A percentile compares a stretch with the other conserved stretches of the same genome.
These are phyloP conservation scores for Gracilariopsis chorda DNA, from an alignment of 23 red algal species.

Conservation along the genomic window DNA sequence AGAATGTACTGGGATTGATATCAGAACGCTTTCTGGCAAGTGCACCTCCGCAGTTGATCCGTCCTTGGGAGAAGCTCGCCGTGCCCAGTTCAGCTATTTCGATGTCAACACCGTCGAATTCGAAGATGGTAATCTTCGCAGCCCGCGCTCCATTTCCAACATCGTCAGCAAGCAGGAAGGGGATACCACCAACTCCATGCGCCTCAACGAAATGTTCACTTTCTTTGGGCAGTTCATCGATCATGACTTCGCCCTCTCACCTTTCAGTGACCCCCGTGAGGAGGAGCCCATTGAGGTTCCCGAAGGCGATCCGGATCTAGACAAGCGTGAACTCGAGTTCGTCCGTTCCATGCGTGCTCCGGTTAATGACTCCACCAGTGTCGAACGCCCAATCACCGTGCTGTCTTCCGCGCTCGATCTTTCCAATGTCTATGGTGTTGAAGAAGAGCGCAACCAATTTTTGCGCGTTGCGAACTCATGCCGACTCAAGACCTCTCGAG, in stretches of 20 bases:
- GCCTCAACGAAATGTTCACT: slow-evolving; percentile 37
- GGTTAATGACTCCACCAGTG: neutral
- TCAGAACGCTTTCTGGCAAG: neutral
- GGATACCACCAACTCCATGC: neutral
- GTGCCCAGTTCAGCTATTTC: slow-evolving; percentile 27
- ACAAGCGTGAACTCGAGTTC: neutral
- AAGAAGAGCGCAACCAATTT: neutral
- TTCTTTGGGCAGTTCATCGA: slow-evolving; percentile 63
- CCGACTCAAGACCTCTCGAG: neutral
- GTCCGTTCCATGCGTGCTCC: slow-evolving; percentile 1
- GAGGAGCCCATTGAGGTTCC: slow-evolving; percentile 6
- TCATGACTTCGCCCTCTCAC: slow-evolving; percentile 37
- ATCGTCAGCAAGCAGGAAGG: neutral
- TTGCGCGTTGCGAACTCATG: slow-evolving; percentile 23
- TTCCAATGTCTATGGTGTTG: slow-evolving; percentile 39
- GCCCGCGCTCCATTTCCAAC: slow-evolving; percentile 29
- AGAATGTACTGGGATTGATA: neutral
- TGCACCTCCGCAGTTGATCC: slow-evolving; percentile 33
- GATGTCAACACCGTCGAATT: neutral
- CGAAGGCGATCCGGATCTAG: neutral
- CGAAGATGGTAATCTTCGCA: neutral
- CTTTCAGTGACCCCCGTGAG: neutral
- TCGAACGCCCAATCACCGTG: slow-evolving; percentile 30
- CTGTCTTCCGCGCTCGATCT: slow-evolving; percentile 51
- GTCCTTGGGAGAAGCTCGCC: slow-evolving; percentile 2